phyloP scores from a whole-genome alignment of 2,329 filamentous ascomycete species.

The Zarea fungicola region DNA sequence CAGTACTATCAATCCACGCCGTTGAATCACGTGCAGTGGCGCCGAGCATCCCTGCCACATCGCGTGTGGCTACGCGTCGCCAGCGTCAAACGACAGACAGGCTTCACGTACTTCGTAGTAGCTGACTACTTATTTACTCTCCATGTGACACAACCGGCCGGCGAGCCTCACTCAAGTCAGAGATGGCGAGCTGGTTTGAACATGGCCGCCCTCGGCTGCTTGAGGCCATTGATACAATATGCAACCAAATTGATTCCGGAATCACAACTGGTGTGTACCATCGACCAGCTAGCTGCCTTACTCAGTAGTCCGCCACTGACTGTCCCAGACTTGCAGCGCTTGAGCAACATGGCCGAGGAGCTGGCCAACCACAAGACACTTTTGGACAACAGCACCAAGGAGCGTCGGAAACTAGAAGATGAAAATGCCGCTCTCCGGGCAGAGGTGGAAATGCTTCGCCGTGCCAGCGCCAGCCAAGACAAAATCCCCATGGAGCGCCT shows the following conservation, averaged over 20 bases:
- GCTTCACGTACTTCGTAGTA: too few species aligned
- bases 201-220: slow-evolving; percentile 35
- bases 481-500: neutral
- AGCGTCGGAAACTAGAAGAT: slow-evolving; percentile 32
- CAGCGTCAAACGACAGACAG: too few species aligned
- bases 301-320: neutral
- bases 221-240: slow-evolving; percentile 34
- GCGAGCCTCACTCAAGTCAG: neutral
- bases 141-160: neutral
- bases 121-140: too few species aligned
- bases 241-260: slow-evolving; percentile 35
- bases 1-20: too few species aligned
- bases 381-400: slow-evolving; percentile 14
- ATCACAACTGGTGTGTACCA: slow-evolving; percentile 29
- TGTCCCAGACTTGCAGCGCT: neutral
- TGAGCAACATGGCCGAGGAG: neutral
- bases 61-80: slow-evolving; percentile 8
- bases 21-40: slow-evolving; percentile 11
- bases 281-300: neutral
- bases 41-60: neutral
- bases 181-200: slow-evolving; percentile 37
- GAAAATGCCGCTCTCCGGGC: slow-evolving; percentile 38
- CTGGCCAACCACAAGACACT: slow-evolving; percentile 3
- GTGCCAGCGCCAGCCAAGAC: neutral
- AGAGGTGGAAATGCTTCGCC: slow-evolving; percentile 25